Evolutionary conservation across 495 filamentous ascomycete species (phyloP).

Genomic region (Sabuloglossum arenarium): DNA sequence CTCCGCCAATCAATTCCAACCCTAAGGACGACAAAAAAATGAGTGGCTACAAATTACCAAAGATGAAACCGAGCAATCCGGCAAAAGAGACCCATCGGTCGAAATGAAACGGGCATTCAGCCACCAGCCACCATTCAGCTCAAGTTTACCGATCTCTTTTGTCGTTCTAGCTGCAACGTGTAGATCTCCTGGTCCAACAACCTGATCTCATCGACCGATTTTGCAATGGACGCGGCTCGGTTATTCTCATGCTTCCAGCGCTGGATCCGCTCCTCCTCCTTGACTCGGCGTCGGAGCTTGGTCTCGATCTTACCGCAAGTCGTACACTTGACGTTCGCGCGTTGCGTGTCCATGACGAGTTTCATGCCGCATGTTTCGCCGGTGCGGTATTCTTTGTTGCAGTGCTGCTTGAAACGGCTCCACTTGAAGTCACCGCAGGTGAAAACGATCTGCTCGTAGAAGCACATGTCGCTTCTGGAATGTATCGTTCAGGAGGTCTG

Average conservation of each 20-base stretch:
- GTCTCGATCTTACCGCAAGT: constrained; percentile 84
- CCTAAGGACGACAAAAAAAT: constrained; percentile 1
- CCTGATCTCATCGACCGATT: constrained; percentile 39
- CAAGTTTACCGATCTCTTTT: constrained; percentile 10
- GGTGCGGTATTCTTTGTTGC: constrained; percentile 88
- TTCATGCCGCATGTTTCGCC: constrained; percentile 97
- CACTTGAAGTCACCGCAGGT: constrained; percentile 85
- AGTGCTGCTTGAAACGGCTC: constrained; percentile 86
- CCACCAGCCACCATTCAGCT: background rate
- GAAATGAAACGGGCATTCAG: background rate
- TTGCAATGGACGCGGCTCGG: constrained; percentile 62
- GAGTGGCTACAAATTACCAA: constrained; percentile 2
- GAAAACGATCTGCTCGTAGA: constrained; percentile 40
- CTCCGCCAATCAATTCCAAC: background rate
- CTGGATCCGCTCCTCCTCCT: constrained; percentile 55
- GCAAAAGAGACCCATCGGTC: background rate
- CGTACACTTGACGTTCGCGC: constrained; percentile 42
- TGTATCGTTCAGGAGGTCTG: background rate
- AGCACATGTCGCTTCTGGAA: constrained; percentile 28
- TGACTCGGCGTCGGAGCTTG: constrained; percentile 53
- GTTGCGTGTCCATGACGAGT: constrained; percentile 53
- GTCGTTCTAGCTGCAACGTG: constrained; percentile 27
- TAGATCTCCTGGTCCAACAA: constrained; percentile 43
- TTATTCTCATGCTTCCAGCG: constrained; percentile 55
- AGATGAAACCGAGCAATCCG: background rate